Base-by-base conservation (phyloP, 129 eudicot genomes). In the Heracleum sosnowskyi region DNA sequence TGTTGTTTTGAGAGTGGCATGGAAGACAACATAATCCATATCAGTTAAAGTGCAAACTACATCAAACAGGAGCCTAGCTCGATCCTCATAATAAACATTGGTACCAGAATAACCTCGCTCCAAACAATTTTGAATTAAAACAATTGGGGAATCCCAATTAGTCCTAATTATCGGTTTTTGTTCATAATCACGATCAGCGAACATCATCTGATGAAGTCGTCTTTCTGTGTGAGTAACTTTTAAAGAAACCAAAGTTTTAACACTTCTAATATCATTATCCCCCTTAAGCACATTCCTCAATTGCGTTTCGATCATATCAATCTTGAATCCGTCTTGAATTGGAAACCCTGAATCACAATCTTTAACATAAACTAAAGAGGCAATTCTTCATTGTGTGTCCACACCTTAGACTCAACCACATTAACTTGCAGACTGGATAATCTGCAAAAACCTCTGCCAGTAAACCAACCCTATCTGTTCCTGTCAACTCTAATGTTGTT, bases 181-280 rank as follows among this genome's bases (percentile, higher is more conserved):
- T 24, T 86, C 93, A 55, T 91, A 91, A 80, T 89, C 93, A 33
- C 91, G 82, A 35, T 91, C 97, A 3, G 83, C 93, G 77, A 85
- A 88, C 97, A 91, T 91, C 93, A 91, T 83, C 49, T 89, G 97
- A 42, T 91, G 97, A 76, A 91, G 91, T 79, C 97, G 87, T 77
- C 97, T 85, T 74, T 91, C 96, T 1, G 88, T 85, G 45, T 86
- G 96, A 10, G 96, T 91, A 7, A 83, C 87, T 18, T 79, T 90
- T 77, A 81, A 51, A 7, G 90, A 87, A 22, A 87, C 88, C 15
- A 81, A 85, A 2, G 90, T 88, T 73, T 85, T 88, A 2, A 91
- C 91, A 76, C 87, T 88, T 70, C 87, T 68, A 24, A 91, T 87
- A 74, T 88, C 91, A 46, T 85, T 89, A 47, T 89, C 97, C 76